Evolutionary conservation across 352 stramenopile species (phyloP).

Genomic region (Peronosclerospora sorghi): DNA sequence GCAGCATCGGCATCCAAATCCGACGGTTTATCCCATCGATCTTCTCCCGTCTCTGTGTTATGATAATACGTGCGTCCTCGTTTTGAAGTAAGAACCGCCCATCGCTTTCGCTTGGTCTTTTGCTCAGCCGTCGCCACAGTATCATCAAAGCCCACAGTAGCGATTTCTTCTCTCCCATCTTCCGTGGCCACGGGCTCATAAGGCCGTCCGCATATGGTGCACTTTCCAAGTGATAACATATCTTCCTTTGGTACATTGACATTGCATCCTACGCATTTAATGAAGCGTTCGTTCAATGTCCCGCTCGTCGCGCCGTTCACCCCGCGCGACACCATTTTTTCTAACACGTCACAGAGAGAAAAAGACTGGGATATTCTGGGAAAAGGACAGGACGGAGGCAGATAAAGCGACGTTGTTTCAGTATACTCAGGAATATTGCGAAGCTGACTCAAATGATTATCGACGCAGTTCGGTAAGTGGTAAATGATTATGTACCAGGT

Average conservation of each 20-base stretch:
- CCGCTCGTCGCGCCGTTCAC: constrained; percentile 44
- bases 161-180: constrained; percentile 18
- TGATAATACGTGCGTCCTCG: constrained; percentile 69
- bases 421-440: too few species aligned
- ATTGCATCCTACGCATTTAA: constrained; percentile 59
- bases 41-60: constrained; percentile 73
- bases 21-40: constrained; percentile 59
- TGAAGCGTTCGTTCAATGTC: constrained; percentile 66
- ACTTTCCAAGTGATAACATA: constrained; percentile 48
- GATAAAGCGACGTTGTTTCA: too few species aligned
- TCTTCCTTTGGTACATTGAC: constrained; percentile 79
- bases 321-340: constrained; percentile 21
- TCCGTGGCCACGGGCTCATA: constrained; percentile 25
- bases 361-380: too few species aligned
- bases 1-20: constrained; percentile 53
- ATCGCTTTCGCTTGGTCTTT: constrained; percentile 35
- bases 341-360: neutral
- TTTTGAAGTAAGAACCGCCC: constrained; percentile 53
- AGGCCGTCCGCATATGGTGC: constrained; percentile 37
- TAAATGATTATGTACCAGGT: too few species aligned
- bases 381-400: too few species aligned
- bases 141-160: constrained; percentile 31
- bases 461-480: constrained; percentile 21
- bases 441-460: neutral
- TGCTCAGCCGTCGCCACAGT: constrained; percentile 5